These are phyloP conservation scores for Candida jianshihensis DNA, from an alignment of 805 yeast genomes.

Conservation along the genomic window DNA sequence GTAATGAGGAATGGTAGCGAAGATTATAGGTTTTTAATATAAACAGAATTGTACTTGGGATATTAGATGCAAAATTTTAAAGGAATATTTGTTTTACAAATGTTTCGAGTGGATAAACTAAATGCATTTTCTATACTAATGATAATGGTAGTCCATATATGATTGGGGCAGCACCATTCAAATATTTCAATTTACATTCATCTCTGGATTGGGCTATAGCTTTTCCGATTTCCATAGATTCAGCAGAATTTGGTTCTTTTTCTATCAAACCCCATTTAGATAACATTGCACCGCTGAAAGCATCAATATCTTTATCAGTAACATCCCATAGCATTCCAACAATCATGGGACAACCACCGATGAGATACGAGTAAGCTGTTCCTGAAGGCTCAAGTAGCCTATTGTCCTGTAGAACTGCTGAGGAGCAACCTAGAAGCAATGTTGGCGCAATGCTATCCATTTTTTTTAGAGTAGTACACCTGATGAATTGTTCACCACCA, in stretches of 20 bases:
- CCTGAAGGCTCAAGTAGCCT: slow-evolving; percentile 72
- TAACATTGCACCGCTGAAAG: slow-evolving; percentile 57
- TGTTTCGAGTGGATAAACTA: too few relatives aligned
- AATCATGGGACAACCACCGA: slow-evolving; percentile 77
- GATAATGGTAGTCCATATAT: slow-evolving; percentile 77
- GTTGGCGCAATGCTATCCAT: slow-evolving; percentile 44
- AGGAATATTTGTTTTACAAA: too few relatives aligned
- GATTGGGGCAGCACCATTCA: slow-evolving; percentile 92
- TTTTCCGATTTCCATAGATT: slow-evolving; percentile 32
- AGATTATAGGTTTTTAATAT: too few relatives aligned
- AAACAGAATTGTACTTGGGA: too few relatives aligned
- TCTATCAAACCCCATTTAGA: slow-evolving; percentile 56
- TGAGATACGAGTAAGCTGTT: slow-evolving; percentile 65
- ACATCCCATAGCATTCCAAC: slow-evolving; percentile 94
- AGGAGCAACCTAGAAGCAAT: slow-evolving; percentile 83
- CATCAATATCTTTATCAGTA: slow-evolving; percentile 91
- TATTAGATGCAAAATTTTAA: too few relatives aligned
- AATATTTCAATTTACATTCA: slow-evolving; percentile 58
- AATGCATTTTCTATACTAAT: neutral
- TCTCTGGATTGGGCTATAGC: slow-evolving; percentile 62
- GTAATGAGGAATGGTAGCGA: too few relatives aligned
- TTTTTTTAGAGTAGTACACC: slow-evolving; percentile 45
- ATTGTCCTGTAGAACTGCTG: slow-evolving; percentile 54
- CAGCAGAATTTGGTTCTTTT: slow-evolving; percentile 6
- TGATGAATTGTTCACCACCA: slow-evolving; percentile 83